These are phyloP conservation scores for Apiotrichum siamense DNA, from an alignment of 1,284 basidiomycete species.

Conservation along the genomic window DNA sequence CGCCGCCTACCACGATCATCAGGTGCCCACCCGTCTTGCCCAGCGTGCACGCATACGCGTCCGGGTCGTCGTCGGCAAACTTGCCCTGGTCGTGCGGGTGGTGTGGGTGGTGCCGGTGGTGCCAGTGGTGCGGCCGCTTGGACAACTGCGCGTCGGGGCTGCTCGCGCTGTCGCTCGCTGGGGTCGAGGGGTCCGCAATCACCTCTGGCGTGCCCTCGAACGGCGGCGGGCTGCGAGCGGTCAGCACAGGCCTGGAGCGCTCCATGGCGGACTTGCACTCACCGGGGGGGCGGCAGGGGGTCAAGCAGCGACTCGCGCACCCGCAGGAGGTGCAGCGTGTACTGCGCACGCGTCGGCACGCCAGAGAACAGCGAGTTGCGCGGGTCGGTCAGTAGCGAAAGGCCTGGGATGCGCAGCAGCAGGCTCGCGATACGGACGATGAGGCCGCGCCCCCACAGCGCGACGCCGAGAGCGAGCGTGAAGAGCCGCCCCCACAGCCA, in stretches of 20 bases:
- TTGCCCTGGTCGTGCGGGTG: not conserved
- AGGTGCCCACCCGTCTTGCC: not conserved
- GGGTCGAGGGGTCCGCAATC: not conserved
- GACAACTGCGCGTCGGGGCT: not conserved
- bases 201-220: not conserved
- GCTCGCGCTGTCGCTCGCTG: not conserved
- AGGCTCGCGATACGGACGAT: not conserved
- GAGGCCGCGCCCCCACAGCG: slow-evolving; percentile 49
- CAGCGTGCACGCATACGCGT: slow-evolving; percentile 1
- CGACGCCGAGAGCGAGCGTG: slow-evolving; percentile 51
- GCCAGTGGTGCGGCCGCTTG: too few species aligned
- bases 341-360: slow-evolving; percentile 57
- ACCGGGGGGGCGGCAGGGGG: slow-evolving; percentile 44
- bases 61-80: slow-evolving; percentile 1
- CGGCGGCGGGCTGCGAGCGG: not conserved
- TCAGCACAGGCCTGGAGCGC: too few species aligned
- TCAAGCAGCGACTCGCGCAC: slow-evolving; percentile 48
- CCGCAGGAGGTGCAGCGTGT: slow-evolving; percentile 53
- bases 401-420: not conserved
- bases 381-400: slow-evolving; percentile 24
- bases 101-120: too few species aligned
- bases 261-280: too few species aligned
- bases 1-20: not conserved
- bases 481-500: slow-evolving; percentile 49
- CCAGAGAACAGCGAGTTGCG: slow-evolving; percentile 50